Percentiles rank a stretch among this genome's conserved stretches.
Conservation (phyloP, 768 basidiomycete species). For the Strobilomyces confusus region DNA sequence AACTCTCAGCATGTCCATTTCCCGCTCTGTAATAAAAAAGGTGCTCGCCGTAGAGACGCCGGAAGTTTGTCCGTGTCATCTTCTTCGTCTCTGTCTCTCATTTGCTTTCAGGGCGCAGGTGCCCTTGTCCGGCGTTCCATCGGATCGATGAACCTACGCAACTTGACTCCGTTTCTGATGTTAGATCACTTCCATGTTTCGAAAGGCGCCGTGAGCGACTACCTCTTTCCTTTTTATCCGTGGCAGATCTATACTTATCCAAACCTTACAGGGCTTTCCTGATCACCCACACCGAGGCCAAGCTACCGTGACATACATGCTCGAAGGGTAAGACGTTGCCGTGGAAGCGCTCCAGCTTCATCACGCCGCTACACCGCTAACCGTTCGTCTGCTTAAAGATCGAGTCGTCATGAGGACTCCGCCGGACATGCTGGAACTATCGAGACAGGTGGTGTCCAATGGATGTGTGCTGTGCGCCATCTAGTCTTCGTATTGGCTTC, state of each 20-base stretch:
- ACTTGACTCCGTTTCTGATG: conserved; percentile 90
- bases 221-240: background rate
- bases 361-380: background rate
- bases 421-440: conserved; percentile 80
- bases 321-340: conserved; percentile 55
- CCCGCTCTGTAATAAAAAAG: conserved; percentile 70
- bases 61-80: conserved; percentile 44
- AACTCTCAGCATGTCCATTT: conserved; percentile 33
- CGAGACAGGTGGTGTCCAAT: conserved; percentile 82
- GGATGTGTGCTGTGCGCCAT: conserved; percentile 79
- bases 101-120: conserved; percentile 57
- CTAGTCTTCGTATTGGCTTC: background rate
- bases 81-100: background rate
- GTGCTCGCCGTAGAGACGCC: conserved; percentile 73
- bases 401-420: conserved; percentile 87
- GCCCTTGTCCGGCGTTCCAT: conserved; percentile 85
- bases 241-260: background rate
- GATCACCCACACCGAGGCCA: conserved; percentile 94
- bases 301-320: conserved; percentile 85
- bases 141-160: conserved; percentile 67
- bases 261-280: conserved; percentile 65
- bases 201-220: conserved; percentile 57
- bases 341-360: background rate
- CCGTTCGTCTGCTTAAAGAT: conserved; percentile 33
- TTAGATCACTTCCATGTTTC: conserved; percentile 75